Evolutionary conservation across 306 rosid genomes (phyloP), one percentile per base, ranked within the genome.

Genomic region (Ceratonia siliqua): DNA sequence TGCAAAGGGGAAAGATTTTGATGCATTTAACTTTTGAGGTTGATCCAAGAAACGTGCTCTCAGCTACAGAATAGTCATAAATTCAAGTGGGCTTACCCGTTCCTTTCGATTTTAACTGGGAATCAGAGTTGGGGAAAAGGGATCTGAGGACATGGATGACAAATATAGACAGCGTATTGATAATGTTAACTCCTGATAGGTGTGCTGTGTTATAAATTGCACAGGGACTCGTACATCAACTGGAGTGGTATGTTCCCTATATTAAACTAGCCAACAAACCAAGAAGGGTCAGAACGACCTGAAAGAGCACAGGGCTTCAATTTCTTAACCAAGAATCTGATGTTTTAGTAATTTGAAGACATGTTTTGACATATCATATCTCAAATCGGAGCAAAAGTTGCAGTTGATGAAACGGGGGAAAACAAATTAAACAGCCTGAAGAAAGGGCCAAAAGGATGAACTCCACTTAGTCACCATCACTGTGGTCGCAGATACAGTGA

Each of bases 401-500:
- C 59, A 54, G 62, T 66, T 68, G 50, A 52, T 33, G 6, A 14
- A 22, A 36, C 38, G 71, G 68, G n/a, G 49, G 52, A 66, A 33
- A 52, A 39, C 70, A 79, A 70, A 76, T 72, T 58, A 53, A 70
- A 39, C 46, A 43, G 70, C 13, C 28, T 57, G 28, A 66, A 22
- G 67, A 67, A 76, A 72, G 74, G 58, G 82, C 84, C 87, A 66
- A 83, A 58, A 72, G 56, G 18, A 69, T 41, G n/a, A n/a, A n/a
- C 36, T 66, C 72, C 69, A 27, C 65, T 65, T 46, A 4, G 78
- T 62, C 78, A 76, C 81, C 50, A 64, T 73, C 85, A 55, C 32
- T 50, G 77, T 42, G 50, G 50, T 59, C 66, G 43, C 2, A 43
- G 38, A 69, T 28, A 27, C 73, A 78, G 45, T 46, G 55, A 71